These are phyloP conservation scores for Fusarium sp. DNA, from an alignment of 2,329 filamentous ascomycete species.

Conservation along the genomic window DNA sequence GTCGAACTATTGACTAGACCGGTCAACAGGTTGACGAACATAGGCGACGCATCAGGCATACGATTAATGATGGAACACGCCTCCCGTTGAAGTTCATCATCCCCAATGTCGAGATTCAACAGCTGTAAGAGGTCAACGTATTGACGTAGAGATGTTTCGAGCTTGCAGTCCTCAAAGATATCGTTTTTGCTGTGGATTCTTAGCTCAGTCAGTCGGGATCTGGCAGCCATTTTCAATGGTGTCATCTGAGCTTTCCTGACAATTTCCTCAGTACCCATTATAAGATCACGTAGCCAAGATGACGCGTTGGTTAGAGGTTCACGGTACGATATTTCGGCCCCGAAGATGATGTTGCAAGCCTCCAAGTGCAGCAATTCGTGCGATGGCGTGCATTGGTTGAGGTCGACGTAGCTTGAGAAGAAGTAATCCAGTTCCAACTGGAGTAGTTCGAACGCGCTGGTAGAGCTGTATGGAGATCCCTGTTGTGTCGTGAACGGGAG, in stretches of 20 bases:
- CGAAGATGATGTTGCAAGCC: conserved; percentile 51
- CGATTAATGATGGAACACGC: conserved; percentile 32
- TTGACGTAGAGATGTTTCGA: conserved; percentile 42
- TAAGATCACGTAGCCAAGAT: conserved; percentile 50
- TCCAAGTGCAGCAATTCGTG: conserved; percentile 45
- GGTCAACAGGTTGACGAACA: conserved; percentile 30
- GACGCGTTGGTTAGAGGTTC: background rate
- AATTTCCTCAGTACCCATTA: conserved; percentile 33
- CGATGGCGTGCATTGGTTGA: conserved; percentile 33
- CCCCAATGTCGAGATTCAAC: conserved; percentile 8
- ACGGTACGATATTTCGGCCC: conserved; percentile 39
- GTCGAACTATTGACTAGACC: conserved; percentile 18
- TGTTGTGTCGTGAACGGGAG: conserved; percentile 43
- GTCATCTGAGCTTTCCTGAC: conserved; percentile 42
- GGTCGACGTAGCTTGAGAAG: conserved; percentile 47
- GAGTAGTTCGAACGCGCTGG: conserved; percentile 55
- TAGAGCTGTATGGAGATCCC: conserved; percentile 38
- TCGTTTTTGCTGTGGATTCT: conserved; percentile 49
- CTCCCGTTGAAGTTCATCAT: conserved; percentile 37
- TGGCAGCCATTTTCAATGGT: conserved; percentile 44
- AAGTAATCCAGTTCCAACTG: conserved; percentile 55
- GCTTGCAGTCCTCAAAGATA: conserved; percentile 50
- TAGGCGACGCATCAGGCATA: conserved; percentile 24
- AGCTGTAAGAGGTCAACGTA: conserved; percentile 25
- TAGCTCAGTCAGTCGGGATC: conserved; percentile 40